Conservation (phyloP, 257 asterid species). For the Nicotiana tomentosiformis region DNA sequence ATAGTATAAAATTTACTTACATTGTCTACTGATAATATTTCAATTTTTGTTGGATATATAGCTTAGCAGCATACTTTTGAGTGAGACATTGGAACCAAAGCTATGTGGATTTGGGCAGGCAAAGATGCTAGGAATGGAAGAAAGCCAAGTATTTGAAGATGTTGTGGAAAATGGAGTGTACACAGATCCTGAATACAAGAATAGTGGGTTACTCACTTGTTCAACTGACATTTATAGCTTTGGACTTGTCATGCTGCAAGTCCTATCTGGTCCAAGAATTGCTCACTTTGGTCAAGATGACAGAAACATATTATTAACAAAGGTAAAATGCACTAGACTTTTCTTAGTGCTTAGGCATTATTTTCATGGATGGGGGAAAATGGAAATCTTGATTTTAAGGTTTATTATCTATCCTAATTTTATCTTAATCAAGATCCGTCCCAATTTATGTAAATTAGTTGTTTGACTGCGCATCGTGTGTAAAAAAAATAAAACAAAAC, state of each 20-base stretch:
- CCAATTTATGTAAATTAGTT: neutral
- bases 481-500: neutral
- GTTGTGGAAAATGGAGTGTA: conserved; percentile 73
- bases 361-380: neutral
- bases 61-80: conserved; percentile 76
- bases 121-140: conserved; percentile 59
- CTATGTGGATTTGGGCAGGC: conserved; percentile 76
- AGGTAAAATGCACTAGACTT: conserved; percentile 30
- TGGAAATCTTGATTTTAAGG: neutral
- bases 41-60: neutral
- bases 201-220: conserved; percentile 65
- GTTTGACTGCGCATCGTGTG: neutral
- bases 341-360: neutral
- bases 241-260: conserved; percentile 66
- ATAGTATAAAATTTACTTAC: no score
- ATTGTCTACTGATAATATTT: neutral
- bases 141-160: conserved; percentile 66
- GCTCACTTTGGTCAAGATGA: conserved; percentile 56
- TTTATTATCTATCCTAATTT: neutral
- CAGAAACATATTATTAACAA: conserved; percentile 59
- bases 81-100: conserved; percentile 51
- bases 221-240: conserved; percentile 79
- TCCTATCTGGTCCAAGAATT: conserved; percentile 60
- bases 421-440: no score
- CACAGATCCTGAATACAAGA: conserved; percentile 87